Evolutionary conservation across 805 yeast species (phyloP).

Genomic region (Saccharomyces cerevisiae): DNA sequence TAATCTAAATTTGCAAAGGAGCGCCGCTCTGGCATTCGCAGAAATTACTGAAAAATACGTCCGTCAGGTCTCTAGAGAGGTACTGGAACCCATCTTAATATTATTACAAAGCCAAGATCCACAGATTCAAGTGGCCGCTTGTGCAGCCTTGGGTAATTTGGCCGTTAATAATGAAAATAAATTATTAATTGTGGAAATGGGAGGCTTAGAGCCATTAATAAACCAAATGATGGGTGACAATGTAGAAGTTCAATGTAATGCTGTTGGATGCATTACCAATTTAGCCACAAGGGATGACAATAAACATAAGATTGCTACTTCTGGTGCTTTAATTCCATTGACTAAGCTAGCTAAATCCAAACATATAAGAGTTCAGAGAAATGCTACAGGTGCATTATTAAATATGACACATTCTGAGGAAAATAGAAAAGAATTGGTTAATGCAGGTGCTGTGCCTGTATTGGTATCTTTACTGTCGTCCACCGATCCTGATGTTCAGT

Average conservation of each 20-base stretch:
- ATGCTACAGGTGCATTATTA: slow-evolving; percentile 94
- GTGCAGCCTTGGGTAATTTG: slow-evolving; percentile 96
- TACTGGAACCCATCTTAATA: slow-evolving; percentile 85
- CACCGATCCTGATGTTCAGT: slow-evolving; percentile 92
- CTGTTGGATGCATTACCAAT: slow-evolving; percentile 97
- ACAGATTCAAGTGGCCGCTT: slow-evolving; percentile 96
- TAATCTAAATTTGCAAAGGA: slow-evolving; percentile 86
- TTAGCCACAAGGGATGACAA: slow-evolving; percentile 97
- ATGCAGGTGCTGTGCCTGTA: slow-evolving; percentile 97
- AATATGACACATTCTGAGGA: slow-evolving; percentile 98
- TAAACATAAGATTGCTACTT: slow-evolving; percentile 88
- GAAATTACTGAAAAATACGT: slow-evolving; percentile 96
- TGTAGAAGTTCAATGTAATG: slow-evolving; percentile 97
- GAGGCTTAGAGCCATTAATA: slow-evolving; percentile 91
- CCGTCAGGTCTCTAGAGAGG: slow-evolving; percentile 81
- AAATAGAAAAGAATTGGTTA: slow-evolving; percentile 91
- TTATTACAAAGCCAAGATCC: slow-evolving; percentile 79
- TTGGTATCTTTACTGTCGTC: slow-evolving; percentile 78
- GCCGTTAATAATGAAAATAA: slow-evolving; percentile 96
- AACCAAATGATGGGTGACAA: slow-evolving; percentile 96
- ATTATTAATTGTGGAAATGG: slow-evolving; percentile 91
- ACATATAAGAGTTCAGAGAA: slow-evolving; percentile 93
- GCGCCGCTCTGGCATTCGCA: slow-evolving; percentile 97
- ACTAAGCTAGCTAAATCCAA: slow-evolving; percentile 90
- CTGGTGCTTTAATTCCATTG: slow-evolving; percentile 91